phyloP scores from a whole-genome alignment of 306 rosid genomes.

The Prunus persica region DNA sequence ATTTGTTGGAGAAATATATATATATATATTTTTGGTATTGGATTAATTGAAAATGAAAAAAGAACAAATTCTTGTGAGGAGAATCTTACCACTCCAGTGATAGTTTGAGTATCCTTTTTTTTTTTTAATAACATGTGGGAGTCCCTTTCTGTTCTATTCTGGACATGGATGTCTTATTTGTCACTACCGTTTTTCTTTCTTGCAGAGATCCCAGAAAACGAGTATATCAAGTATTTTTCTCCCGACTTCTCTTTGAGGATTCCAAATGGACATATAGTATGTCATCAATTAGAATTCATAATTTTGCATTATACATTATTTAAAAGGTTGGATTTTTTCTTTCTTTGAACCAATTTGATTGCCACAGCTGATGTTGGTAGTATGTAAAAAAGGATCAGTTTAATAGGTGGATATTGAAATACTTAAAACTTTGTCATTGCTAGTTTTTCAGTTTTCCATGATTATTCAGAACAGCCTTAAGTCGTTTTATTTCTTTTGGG shows the following conservation, averaged over 20 bases:
- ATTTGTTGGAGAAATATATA: not conserved
- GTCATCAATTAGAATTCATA: slow-evolving; percentile 33
- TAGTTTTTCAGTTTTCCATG: not conserved
- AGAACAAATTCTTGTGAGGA: too few species aligned
- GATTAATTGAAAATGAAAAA: not conserved
- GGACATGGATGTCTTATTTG: not conserved
- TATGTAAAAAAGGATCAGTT: not conserved
- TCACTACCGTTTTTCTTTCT: slow-evolving; percentile 12
- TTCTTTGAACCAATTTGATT: not conserved
- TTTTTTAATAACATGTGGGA: not conserved
- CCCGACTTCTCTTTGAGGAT: slow-evolving; percentile 84
- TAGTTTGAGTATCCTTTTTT: not conserved
- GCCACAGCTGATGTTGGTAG: not conserved
- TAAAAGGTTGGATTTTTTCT: not conserved
- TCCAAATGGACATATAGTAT: slow-evolving; percentile 80
- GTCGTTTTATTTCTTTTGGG: slow-evolving; percentile 15
- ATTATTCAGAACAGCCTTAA: not conserved
- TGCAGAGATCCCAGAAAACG: slow-evolving; percentile 97
- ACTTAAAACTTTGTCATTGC: not conserved
- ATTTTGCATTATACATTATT: slow-evolving; percentile 1
- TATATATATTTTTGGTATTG: not conserved
- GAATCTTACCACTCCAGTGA: not conserved
- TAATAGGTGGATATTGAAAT: not conserved
- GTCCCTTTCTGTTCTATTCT: not conserved
- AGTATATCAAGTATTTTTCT: slow-evolving; percentile 82